Conservation (phyloP, 345 rosid species). For the Turnera subulata region DNA sequence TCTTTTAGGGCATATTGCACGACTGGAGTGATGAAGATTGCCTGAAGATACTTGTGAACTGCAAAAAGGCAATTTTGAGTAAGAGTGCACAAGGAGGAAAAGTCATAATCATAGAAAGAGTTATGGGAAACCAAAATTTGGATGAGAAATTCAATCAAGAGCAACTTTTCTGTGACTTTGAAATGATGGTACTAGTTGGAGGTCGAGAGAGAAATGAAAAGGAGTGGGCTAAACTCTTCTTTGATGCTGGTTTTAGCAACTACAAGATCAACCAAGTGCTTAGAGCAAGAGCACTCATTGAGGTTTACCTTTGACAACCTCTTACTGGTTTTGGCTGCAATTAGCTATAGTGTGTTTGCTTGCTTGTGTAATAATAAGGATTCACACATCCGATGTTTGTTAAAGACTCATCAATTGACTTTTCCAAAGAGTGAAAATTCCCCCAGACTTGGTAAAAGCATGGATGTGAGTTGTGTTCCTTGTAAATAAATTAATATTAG, state of each 20-base stretch:
- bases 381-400: too few relatives aligned
- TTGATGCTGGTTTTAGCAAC: conserved; percentile 23
- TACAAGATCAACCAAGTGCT: not conserved
- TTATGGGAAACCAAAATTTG: conserved; percentile 10
- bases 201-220: conserved; percentile 2
- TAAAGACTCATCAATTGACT: too few relatives aligned
- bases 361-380: too few relatives aligned
- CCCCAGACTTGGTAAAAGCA: too few relatives aligned
- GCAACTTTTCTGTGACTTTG: not conserved
- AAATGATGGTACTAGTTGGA: not conserved
- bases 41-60: conserved; percentile 33
- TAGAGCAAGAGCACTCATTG: conserved; percentile 13
- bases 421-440: too few relatives aligned
- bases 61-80: conserved; percentile 16
- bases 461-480: too few relatives aligned
- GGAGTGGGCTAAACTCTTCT: conserved; percentile 6
- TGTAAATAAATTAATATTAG: too few relatives aligned
- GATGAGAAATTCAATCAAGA: not conserved
- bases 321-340: too few relatives aligned
- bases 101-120: conserved; percentile 25
- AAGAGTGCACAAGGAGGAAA: conserved; percentile 6
- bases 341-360: too few relatives aligned
- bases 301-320: conserved; percentile 20
- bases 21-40: conserved; percentile 42
- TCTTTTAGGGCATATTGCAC: conserved; percentile 33